phyloP scores from a whole-genome alignment of 2,329 filamentous ascomycete genomes.

The Pestalotiopsis fici region DNA sequence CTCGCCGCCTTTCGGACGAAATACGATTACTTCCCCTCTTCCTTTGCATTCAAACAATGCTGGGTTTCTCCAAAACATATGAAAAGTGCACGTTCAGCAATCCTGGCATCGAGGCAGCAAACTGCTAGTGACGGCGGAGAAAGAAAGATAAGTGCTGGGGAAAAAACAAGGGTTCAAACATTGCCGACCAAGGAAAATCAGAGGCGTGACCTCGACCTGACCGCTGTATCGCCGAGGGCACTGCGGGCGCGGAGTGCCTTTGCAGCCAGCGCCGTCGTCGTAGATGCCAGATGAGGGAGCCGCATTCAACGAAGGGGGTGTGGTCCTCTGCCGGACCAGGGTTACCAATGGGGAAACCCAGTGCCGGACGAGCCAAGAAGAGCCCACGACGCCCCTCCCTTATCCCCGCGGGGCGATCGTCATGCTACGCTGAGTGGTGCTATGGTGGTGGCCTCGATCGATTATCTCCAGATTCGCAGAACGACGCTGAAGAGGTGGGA shows the following conservation, averaged over 20 bases:
- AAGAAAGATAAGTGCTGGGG: neutral
- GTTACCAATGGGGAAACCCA: slow-evolving; percentile 1
- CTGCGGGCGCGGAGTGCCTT: neutral
- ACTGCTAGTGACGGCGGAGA: neutral
- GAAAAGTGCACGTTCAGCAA: neutral
- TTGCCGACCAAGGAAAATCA: neutral
- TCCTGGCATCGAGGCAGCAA: neutral
- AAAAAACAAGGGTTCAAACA: neutral
- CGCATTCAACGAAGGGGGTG: neutral
- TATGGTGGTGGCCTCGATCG: neutral
- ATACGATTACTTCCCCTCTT: neutral
- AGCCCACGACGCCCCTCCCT: neutral
- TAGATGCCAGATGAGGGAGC: slow-evolving; percentile 4
- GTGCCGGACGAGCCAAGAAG: neutral
- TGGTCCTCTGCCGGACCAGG: neutral
- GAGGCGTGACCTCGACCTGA: neutral
- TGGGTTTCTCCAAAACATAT: neutral
- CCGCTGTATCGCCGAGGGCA: neutral
- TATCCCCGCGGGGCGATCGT: neutral
- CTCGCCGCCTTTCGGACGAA: neutral
- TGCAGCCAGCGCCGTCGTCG: neutral
- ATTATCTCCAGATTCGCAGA: neutral
- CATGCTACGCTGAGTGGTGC: neutral
- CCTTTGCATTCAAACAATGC: neutral
- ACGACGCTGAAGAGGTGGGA: neutral